Conservation (phyloP, 2,329 filamentous ascomycete species). For the Diaporthe citrichinensis region DNA sequence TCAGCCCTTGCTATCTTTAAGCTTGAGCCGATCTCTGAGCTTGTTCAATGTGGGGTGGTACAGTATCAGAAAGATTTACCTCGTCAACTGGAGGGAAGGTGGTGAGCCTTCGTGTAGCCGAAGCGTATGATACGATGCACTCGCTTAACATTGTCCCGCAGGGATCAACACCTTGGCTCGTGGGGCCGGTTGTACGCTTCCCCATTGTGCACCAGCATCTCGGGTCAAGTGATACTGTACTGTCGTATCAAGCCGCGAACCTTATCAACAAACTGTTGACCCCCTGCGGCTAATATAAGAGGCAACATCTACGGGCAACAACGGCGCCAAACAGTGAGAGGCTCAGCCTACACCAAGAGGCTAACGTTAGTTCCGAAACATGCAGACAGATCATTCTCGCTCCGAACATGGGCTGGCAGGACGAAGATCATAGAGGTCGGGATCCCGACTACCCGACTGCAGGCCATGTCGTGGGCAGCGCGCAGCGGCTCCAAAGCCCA, state of each 20-base stretch:
- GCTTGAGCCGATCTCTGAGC: not conserved
- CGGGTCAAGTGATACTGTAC: conserved; percentile 31
- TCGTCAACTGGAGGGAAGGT: not conserved
- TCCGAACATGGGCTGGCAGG: not conserved
- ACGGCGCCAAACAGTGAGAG: not conserved
- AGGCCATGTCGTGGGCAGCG: no score
- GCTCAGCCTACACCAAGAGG: not conserved
- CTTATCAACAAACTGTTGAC: not conserved
- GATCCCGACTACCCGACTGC: not conserved
- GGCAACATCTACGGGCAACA: not conserved
- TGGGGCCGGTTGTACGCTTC: conserved; percentile 20
- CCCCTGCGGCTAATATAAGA: not conserved
- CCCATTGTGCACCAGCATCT: conserved; percentile 27
- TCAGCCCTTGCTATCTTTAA: not conserved
- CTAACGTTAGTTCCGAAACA: conserved; percentile 5
- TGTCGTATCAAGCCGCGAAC: conserved; percentile 29
- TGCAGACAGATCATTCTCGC: not conserved
- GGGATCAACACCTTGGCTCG: conserved; percentile 17
- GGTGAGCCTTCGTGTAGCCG: not conserved
- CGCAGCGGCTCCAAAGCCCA: not conserved
- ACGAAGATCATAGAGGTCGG: not conserved
- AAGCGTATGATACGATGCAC: conserved; percentile 20
- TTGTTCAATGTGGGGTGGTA: conserved; percentile 8
- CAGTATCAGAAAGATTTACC: conserved; percentile 14
- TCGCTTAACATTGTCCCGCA: conserved; percentile 7